A percentile compares a stretch with the other conserved stretches of the same genome.
These are phyloP conservation scores for Auricularia auricula-judae DNA, from an alignment of 768 basidiomycete species.

Conservation along the genomic window DNA sequence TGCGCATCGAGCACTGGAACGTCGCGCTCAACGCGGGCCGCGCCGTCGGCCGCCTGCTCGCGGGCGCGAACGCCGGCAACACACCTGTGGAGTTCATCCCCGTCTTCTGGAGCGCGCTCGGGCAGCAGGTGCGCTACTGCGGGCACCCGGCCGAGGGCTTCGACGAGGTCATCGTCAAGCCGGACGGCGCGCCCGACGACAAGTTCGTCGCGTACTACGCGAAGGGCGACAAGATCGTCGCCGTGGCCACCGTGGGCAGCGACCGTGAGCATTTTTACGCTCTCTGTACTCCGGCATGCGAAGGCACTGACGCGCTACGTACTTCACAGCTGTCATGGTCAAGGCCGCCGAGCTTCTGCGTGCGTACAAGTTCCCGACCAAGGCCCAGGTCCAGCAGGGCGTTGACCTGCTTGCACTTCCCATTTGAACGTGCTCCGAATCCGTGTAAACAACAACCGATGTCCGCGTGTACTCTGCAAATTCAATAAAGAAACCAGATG, in stretches of 20 bases:
- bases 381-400: neutral
- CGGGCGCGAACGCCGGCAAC: conserved; percentile 25
- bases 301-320: neutral
- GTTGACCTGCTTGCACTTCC: neutral
- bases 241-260: conserved; percentile 47
- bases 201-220: conserved; percentile 78
- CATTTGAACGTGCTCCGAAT: neutral
- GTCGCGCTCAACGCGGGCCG: conserved; percentile 83
- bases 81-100: conserved; percentile 70
- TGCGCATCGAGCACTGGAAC: conserved; percentile 87
- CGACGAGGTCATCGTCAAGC: conserved; percentile 66
- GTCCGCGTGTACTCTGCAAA: too few relatives aligned
- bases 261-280: neutral
- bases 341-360: conserved; percentile 71
- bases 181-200: conserved; percentile 1
- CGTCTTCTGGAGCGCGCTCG: conserved; percentile 87
- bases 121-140: conserved; percentile 78
- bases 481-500: too few relatives aligned
- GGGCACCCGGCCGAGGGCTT: conserved; percentile 52
- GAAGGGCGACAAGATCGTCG: conserved; percentile 50
- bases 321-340: neutral
- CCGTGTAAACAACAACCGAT: too few relatives aligned
- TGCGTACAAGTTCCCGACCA: neutral
- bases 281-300: neutral
- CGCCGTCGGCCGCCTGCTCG: conserved; percentile 69